phyloP scores from a whole-genome alignment of 2,329 filamentous ascomycete species.

The Alternaria ethzedia region DNA sequence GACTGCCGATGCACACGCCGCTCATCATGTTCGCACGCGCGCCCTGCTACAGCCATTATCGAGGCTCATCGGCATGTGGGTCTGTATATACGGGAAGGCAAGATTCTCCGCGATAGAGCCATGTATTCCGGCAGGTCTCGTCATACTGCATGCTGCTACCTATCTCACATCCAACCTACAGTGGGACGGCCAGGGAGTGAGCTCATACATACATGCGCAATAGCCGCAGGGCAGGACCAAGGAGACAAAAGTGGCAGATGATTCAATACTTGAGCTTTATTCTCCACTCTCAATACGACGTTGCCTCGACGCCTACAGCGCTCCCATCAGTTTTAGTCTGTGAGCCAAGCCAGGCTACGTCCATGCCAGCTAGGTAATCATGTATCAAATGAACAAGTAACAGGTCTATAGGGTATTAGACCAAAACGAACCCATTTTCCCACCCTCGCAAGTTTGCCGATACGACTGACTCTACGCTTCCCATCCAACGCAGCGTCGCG shows the following conservation, averaged over 20 bases:
- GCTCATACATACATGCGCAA: conserved; percentile 6
- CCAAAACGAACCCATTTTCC: conserved; percentile 22
- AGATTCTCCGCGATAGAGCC: conserved; percentile 4
- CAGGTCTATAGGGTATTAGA: conserved; percentile 35
- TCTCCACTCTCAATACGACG: conserved; percentile 24
- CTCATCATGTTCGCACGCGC: neutral
- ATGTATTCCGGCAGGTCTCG: neutral
- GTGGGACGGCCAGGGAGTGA: conserved; percentile 17
- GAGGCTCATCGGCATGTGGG: conserved; percentile 7
- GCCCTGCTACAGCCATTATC: neutral
- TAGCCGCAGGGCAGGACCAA: conserved; percentile 7
- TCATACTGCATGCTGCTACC: conserved; percentile 13
- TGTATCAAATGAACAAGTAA: conserved; percentile 28
- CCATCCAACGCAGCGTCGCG: conserved; percentile 13
- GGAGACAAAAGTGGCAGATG: neutral
- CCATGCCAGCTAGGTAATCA: conserved; percentile 31
- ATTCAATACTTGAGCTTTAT: conserved; percentile 29
- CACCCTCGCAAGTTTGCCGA: conserved; percentile 13
- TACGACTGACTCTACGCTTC: conserved; percentile 18
- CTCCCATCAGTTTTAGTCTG: conserved; percentile 36
- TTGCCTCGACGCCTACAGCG: conserved; percentile 34
- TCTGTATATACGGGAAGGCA: neutral
- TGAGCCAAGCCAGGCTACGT: conserved; percentile 30
- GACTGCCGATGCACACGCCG: neutral
- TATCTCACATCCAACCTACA: neutral